A percentile compares a stretch with the other conserved stretches of the same genome.
Conservation (phyloP, 2,329 filamentous ascomycete species). For the Hymenoscyphus fraxineus region DNA sequence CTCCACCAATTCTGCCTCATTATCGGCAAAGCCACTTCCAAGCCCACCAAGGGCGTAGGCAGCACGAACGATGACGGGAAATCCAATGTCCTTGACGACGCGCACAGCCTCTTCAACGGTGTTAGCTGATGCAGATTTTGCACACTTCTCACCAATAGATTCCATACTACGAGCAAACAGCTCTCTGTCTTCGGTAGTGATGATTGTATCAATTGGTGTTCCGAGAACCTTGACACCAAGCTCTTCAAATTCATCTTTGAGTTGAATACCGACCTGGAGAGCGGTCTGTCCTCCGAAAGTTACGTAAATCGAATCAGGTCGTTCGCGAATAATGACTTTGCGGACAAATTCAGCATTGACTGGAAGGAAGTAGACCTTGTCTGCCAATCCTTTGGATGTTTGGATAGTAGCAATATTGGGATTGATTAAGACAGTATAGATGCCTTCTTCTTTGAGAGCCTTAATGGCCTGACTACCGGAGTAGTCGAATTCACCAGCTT, state of each 20-base stretch:
- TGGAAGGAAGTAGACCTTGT: slow-evolving; percentile 98
- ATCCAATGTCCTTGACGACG: slow-evolving; percentile 89
- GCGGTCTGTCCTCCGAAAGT: slow-evolving; percentile 98
- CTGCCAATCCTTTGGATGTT: slow-evolving; percentile 93
- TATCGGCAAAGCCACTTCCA: slow-evolving; percentile 90
- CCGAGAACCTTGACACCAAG: slow-evolving; percentile 93
- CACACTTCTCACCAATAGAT: slow-evolving; percentile 95
- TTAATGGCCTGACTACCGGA: slow-evolving; percentile 98
- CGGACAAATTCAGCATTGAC: slow-evolving; percentile 96
- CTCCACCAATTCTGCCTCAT: slow-evolving; percentile 75
- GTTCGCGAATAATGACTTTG: slow-evolving; percentile 93
- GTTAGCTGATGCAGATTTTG: slow-evolving; percentile 91
- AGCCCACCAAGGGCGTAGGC: slow-evolving; percentile 94
- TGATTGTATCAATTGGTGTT: slow-evolving; percentile 96
- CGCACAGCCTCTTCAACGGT: slow-evolving; percentile 82
- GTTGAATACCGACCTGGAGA: slow-evolving; percentile 91
- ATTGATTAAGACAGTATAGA: slow-evolving; percentile 97
- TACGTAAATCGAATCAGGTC: slow-evolving; percentile 93
- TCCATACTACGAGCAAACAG: slow-evolving; percentile 98
- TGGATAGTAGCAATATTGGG: slow-evolving; percentile 99
- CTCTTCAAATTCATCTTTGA: slow-evolving; percentile 92
- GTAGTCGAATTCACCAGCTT: slow-evolving; percentile 98
- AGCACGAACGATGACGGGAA: slow-evolving; percentile 94
- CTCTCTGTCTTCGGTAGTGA: slow-evolving; percentile 97
- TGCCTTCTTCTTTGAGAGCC: slow-evolving; percentile 94